These are phyloP conservation scores for Euphorbia pulcherrima DNA, from an alignment of 345 rosid species.

Conservation along the genomic window DNA sequence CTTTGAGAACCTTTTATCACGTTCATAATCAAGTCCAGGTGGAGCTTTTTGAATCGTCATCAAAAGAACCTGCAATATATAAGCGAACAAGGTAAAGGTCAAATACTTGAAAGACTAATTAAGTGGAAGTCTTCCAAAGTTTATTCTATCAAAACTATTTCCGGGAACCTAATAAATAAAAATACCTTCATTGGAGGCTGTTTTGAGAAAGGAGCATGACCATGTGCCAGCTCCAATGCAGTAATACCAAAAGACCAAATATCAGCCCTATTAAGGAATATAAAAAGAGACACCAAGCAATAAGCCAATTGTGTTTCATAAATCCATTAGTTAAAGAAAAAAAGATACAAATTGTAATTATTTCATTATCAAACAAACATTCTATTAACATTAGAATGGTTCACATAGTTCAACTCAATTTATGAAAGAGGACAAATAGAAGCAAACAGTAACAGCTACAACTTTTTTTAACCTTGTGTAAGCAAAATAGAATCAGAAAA, in stretches of 20 bases:
- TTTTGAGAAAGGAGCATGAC: conserved; percentile 98
- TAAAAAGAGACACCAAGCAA: conserved; percentile 21
- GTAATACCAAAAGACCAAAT: conserved; percentile 99
- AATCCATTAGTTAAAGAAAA: neutral
- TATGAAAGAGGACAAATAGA: neutral
- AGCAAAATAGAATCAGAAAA: neutral
- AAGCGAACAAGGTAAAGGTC: neutral
- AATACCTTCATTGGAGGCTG: conserved; percentile 98
- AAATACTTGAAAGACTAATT: conserved; percentile 6
- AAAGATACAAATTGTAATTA: neutral
- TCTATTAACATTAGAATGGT: no score
- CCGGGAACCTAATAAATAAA: neutral
- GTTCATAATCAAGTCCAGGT: conserved; percentile 96
- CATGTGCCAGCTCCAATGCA: conserved; percentile 96
- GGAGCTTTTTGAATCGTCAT: conserved; percentile 99
- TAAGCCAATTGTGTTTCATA: conserved; percentile 14
- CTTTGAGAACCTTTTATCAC: conserved; percentile 97
- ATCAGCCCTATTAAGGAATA: conserved; percentile 71
- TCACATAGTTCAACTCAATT: neutral
- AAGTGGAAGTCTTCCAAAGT: neutral
- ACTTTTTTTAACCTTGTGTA: neutral
- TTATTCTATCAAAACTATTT: neutral
- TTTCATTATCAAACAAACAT: neutral
- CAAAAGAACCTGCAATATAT: conserved; percentile 63
- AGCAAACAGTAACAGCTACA: neutral